These are phyloP conservation scores for Phytophthora kernoviae DNA, from an alignment of 352 stramenopile species.

Conservation along the genomic window DNA sequence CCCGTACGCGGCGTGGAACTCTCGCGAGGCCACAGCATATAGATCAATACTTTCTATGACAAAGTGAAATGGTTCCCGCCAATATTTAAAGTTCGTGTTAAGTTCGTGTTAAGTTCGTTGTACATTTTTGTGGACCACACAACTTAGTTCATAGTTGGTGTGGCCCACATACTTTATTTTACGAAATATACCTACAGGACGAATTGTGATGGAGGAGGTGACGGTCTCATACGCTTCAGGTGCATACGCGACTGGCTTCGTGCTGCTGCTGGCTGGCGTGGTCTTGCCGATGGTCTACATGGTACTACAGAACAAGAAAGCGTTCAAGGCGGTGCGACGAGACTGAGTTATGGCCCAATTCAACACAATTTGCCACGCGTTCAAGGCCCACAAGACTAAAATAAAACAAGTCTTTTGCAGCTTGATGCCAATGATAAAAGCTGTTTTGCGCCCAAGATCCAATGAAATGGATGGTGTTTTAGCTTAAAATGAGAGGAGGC, in stretches of 20 bases:
- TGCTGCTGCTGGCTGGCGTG: conserved; percentile 73
- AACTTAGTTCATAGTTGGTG: too few species aligned
- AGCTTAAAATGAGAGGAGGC: background rate
- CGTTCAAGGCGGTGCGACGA: conserved; percentile 80
- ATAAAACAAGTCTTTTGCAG: too few species aligned
- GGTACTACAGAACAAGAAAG: conserved; percentile 88
- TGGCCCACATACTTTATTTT: too few species aligned
- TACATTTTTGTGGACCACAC: too few species aligned
- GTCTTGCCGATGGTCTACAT: conserved; percentile 85
- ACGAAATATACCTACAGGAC: too few species aligned
- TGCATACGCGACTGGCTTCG: conserved; percentile 68
- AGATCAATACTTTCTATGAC: background rate
- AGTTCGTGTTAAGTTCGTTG: too few species aligned
- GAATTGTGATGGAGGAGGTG: too few species aligned
- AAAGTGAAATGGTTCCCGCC: background rate
- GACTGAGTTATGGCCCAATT: conserved; percentile 46
- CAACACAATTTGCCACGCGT: too few species aligned
- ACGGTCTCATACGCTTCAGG: conserved; percentile 75
- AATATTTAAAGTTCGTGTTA: background rate
- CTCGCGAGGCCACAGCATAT: conserved; percentile 85
- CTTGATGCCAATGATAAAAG: too few species aligned
- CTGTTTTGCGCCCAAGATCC: too few species aligned
- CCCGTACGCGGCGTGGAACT: conserved; percentile 85
- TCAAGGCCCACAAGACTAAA: background rate
- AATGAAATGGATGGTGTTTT: background rate